Evolutionary conservation across 2,329 filamentous ascomycete species (phyloP).

Genomic region (Trichoderma sp.): DNA sequence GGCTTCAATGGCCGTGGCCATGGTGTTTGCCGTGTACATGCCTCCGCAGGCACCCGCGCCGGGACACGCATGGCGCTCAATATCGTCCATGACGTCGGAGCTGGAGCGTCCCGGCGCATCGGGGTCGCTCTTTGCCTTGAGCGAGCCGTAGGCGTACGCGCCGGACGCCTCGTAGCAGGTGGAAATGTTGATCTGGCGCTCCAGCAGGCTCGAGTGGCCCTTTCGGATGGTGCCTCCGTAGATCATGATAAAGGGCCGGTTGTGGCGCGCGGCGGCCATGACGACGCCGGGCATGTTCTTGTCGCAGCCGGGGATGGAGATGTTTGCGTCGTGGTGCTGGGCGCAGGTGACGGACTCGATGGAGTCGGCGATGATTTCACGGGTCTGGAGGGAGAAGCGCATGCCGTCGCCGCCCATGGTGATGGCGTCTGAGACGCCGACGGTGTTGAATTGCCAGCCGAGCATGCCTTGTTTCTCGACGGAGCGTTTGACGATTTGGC

Average conservation of each 20-base stretch:
- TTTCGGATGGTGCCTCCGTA: conserved; percentile 91
- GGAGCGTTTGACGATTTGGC: conserved; percentile 81
- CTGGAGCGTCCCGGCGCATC: conserved; percentile 67
- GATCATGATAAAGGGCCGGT: conserved; percentile 91
- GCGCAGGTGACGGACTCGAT: conserved; percentile 93
- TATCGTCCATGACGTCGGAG: conserved; percentile 80
- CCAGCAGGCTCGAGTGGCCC: conserved; percentile 77
- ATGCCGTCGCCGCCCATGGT: conserved; percentile 97
- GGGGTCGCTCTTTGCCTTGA: conserved; percentile 69
- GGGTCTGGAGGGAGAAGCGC: conserved; percentile 87
- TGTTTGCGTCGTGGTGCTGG: conserved; percentile 90
- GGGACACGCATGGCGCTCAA: conserved; percentile 75
- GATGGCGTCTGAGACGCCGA: conserved; percentile 87
- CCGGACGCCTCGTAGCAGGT: conserved; percentile 88
- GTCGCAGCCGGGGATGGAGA: conserved; percentile 91
- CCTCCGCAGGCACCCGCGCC: conserved; percentile 70
- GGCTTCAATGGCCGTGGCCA: conserved; percentile 86
- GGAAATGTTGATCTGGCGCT: conserved; percentile 82
- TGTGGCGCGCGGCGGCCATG: conserved; percentile 89
- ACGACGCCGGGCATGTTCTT: conserved; percentile 97
- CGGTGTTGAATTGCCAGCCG: conserved; percentile 91
- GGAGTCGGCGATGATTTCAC: conserved; percentile 91
- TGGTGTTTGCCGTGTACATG: conserved; percentile 92
- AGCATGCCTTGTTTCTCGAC: conserved; percentile 84
- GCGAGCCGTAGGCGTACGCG: conserved; percentile 75